Evolutionary conservation across 2,329 filamentous ascomycete species (phyloP), one percentile per base, ranked within the genome.

Genomic region (Sporothrix euskadiensis): DNA sequence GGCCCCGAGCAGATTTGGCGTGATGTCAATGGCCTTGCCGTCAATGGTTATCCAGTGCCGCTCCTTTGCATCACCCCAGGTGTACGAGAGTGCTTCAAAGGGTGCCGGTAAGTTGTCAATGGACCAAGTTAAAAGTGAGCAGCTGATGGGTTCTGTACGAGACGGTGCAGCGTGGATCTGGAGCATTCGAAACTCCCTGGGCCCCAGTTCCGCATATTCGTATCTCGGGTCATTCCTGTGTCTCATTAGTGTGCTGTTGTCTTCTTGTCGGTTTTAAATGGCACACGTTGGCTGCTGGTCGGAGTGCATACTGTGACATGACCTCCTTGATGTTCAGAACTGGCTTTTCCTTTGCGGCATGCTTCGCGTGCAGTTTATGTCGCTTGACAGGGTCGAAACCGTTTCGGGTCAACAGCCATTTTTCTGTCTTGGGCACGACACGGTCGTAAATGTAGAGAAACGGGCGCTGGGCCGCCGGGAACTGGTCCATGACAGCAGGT

Each of bases 21-120:
- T 52, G 44, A 68, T 14, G 22, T 68, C 41, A 14, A 68, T 49
- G 2, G 63, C 63, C 10, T 32, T 49, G 9, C 44, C 63, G n/a
- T 68, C 63, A 19, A 68, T 52, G 4, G 22, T 32, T 22, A 68
- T 68, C 63, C 63, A 68, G 44, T 68, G 44, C 7, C 63, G 63
- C 7, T 68, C 63, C 8, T 35, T 49, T 16, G 63, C 63, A 32
- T 68, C 63, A 9, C 44, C 63, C 63, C 63, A 68, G 22, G 63
- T 68, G 63, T 68, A 68, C 22, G 63, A 68, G 9, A 68, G 63
- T 14, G 63, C 63, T 52, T 68, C 63, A 35, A 68, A 68, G 1
- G 41, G 63, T 2, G 63, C 44, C 12, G 41, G 41, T 14, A 52
- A 22, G 26, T 35, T 26, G 5, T 68, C 63, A 47, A 68, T 68